A percentile compares a stretch with the other conserved stretches of the same genome.
phyloP scores from a whole-genome alignment of 2,329 filamentous ascomycete genomes.

The Teratosphaeria zuluensis region DNA sequence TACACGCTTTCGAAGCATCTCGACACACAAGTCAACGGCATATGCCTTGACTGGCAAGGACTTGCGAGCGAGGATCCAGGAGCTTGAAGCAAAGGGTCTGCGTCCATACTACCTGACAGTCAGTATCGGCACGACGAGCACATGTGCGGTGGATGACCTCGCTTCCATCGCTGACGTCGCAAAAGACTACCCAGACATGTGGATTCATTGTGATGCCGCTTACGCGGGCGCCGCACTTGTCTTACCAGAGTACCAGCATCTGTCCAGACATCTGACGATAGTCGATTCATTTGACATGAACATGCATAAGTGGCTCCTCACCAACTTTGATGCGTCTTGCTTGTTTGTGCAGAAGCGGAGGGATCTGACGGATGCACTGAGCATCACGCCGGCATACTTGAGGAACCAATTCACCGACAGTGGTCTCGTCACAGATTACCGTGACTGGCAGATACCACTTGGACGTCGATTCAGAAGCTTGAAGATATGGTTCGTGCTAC shows the following conservation, averaged over 20 bases:
- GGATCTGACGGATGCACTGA: conserved; percentile 70
- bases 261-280: conserved; percentile 49
- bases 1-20: conserved; percentile 65
- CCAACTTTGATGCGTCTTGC: conserved; percentile 80
- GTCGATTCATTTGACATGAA: conserved; percentile 93
- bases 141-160: conserved; percentile 80
- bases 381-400: conserved; percentile 72
- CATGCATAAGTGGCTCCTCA: conserved; percentile 95
- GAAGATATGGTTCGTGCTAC: conserved; percentile 92
- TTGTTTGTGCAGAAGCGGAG: conserved; percentile 67
- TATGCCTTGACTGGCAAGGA: conserved; percentile 60
- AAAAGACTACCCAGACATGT: conserved; percentile 51
- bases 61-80: conserved; percentile 52
- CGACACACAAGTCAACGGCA: conserved; percentile 51
- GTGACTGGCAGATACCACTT: conserved; percentile 94
- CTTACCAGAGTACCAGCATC: conserved; percentile 67
- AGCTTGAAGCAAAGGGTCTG: conserved; percentile 58
- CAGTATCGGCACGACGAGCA: conserved; percentile 77
- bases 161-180: conserved; percentile 53
- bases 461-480: conserved; percentile 78
- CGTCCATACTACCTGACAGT: conserved; percentile 80
- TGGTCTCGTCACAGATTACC: conserved; percentile 84
- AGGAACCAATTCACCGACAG: conserved; percentile 70
- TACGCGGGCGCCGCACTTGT: conserved; percentile 83
- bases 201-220: conserved; percentile 90